Evolutionary conservation across 2,329 filamentous ascomycete genomes (phyloP), one percentile per base, ranked within the genome.

Genomic region (Trichocomaceae sp.): DNA sequence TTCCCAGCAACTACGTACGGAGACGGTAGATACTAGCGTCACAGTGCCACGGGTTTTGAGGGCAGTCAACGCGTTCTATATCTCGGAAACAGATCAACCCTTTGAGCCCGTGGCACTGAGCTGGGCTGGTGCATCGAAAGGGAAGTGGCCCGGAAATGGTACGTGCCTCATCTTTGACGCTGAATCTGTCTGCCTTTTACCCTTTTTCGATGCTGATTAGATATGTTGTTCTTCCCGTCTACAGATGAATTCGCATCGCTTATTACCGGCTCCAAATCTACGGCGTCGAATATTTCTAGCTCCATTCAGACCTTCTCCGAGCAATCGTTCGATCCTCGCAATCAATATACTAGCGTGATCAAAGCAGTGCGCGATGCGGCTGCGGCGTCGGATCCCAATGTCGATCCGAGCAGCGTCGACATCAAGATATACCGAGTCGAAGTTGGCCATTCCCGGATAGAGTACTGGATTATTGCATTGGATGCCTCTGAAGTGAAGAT

Each of bases 41-140:
- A 79, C 50, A 70, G 79, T 90, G 52, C 88, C 90, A 6, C 71
- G 75, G 49, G 71, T 73, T 3, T 77, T 91, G 52, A 70, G 73
- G 53, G 75, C 78, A 49, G 73, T 79, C 50, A 76, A 86, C 55
- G 80, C 78, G 44, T 84, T 86, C 66, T 95, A 93, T 70, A 71
- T 82, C 15, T 93, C 86, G 58, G 91, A 96, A 57, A 83, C 88
- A 29, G 90, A 96, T 68, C 89, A 95, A 76, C 85, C 86, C 4
- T 96, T 95, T 70, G 83, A 87, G 68, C 83, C 84, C 3, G 88
- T 96, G 5, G 83, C 80, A 52, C 69, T 95, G 61, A 78, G 77
- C 60, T 88, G 80, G 69, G 63, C 69, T 35, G 68, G 63, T 1
- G 70, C 70, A 13, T 53, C 56, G 23, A 59, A 60, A 51, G 70